A percentile compares a stretch with the other conserved stretches of the same genome.
phyloP scores from a whole-genome alignment of 345 rosid species.

The Turritis glabra region DNA sequence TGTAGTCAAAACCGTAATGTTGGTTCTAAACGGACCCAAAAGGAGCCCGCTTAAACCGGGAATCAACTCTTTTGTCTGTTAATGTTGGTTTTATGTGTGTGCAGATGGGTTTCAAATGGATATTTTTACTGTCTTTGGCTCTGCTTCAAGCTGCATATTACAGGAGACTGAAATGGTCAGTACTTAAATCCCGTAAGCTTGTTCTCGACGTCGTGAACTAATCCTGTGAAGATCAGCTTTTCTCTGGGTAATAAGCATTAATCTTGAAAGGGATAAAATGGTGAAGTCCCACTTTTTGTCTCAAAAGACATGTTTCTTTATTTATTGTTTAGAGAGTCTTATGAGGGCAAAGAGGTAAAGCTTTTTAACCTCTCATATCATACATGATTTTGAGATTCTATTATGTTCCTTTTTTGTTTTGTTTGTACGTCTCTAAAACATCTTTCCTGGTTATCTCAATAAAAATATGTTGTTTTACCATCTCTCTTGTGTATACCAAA shows the following conservation, averaged over 20 bases:
- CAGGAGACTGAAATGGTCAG: slow-evolving; percentile 90
- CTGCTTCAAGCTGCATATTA: slow-evolving; percentile 90
- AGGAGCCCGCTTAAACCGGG: not conserved
- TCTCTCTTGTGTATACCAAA: not conserved
- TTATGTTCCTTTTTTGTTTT: not conserved
- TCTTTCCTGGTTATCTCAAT: no score
- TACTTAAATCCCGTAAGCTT: slow-evolving; percentile 83
- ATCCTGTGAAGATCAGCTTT: slow-evolving; percentile 5
- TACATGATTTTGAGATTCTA: slow-evolving; percentile 18
- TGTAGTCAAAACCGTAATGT: not conserved
- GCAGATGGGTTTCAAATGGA: slow-evolving; percentile 99
- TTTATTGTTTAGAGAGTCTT: not conserved
- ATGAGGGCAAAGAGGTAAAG: slow-evolving; percentile 18
- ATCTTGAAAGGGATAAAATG: slow-evolving; percentile 3
- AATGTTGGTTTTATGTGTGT: slow-evolving; percentile 8
- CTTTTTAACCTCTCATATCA: slow-evolving; percentile 17
- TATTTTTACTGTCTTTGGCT: slow-evolving; percentile 77
- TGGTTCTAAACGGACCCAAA: not conserved
- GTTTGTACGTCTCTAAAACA: no score
- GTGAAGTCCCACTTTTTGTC: slow-evolving; percentile 3
- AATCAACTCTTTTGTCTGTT: not conserved
- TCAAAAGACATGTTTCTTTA: not conserved
- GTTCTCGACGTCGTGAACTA: slow-evolving; percentile 91
- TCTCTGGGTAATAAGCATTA: slow-evolving; percentile 14
- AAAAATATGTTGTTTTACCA: not conserved